Evolutionary conservation across 2,329 filamentous ascomycete genomes (phyloP).

Genomic region (Chalara sp.): DNA sequence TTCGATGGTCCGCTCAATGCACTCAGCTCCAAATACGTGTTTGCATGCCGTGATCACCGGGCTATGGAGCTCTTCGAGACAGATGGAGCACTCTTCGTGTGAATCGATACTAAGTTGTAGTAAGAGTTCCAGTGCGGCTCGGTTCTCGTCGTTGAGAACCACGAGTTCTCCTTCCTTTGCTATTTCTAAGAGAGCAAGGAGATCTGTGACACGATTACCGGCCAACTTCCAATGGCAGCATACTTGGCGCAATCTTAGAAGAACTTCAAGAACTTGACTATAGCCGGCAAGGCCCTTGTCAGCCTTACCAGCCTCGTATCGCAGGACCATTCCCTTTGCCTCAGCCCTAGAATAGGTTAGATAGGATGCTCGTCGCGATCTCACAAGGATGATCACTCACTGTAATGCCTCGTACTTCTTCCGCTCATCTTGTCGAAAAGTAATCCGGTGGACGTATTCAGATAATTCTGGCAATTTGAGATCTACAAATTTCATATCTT

Average conservation of each 20-base stretch:
- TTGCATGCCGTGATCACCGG: slow-evolving; percentile 83
- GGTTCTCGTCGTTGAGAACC: slow-evolving; percentile 64
- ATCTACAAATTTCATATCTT: slow-evolving; percentile 85
- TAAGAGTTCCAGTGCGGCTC: slow-evolving; percentile 64
- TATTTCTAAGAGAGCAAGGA: slow-evolving; percentile 62
- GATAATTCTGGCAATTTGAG: slow-evolving; percentile 70
- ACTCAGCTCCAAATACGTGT: slow-evolving; percentile 69
- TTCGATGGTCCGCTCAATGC: slow-evolving; percentile 69
- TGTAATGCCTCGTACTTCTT: slow-evolving; percentile 71
- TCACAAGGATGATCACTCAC: slow-evolving; percentile 32
- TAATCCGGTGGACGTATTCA: slow-evolving; percentile 70
- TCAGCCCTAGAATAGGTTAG: slow-evolving; percentile 46
- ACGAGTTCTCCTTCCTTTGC: slow-evolving; percentile 47
- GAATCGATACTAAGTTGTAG: slow-evolving; percentile 71
- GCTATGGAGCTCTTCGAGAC: slow-evolving; percentile 62
- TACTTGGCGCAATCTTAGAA: slow-evolving; percentile 76
- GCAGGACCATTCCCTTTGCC: slow-evolving; percentile 63
- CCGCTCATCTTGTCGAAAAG: slow-evolving; percentile 66
- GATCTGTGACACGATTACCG: slow-evolving; percentile 64
- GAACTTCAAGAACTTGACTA: slow-evolving; percentile 69
- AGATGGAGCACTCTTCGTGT: slow-evolving; percentile 78
- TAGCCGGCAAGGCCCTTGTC: slow-evolving; percentile 48
- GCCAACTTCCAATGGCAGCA: slow-evolving; percentile 88
- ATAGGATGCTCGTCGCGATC: no score
- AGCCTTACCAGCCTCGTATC: slow-evolving; percentile 44